A percentile compares a stretch with the other conserved stretches of the same genome.
Conservation (phyloP, 345 rosid genomes). For the Lenwebbia sp. region DNA sequence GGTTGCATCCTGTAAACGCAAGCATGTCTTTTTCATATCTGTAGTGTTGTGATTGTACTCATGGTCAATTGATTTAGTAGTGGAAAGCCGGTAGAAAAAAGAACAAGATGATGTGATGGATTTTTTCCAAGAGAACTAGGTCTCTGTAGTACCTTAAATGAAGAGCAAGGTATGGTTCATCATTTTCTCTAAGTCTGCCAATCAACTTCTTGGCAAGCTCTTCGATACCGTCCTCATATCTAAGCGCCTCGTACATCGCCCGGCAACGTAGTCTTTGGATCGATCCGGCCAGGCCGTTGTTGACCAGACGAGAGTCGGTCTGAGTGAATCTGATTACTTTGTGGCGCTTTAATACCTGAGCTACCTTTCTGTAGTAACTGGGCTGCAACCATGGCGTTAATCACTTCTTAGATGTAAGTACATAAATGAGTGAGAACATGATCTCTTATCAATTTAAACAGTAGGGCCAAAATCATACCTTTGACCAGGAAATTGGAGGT, state of each 20-base stretch:
- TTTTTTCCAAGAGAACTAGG: not conserved
- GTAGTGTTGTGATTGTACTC: not conserved
- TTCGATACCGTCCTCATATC: conserved; percentile 27
- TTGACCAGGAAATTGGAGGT: conserved; percentile 65
- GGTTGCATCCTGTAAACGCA: conserved; percentile 70
- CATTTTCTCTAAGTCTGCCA: conserved; percentile 27
- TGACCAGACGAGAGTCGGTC: conserved; percentile 55
- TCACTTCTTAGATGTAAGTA: not conserved
- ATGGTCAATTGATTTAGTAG: not conserved
- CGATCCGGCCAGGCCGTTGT: conserved; percentile 36
- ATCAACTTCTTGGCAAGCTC: conserved; percentile 38
- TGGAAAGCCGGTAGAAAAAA: not conserved
- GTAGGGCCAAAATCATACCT: conserved; percentile 13
- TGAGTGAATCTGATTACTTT: conserved; percentile 50
- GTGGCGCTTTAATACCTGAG: conserved; percentile 26
- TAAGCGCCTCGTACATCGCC: conserved; percentile 56
- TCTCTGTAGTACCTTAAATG: conserved; percentile 46
- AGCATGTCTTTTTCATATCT: conserved; percentile 85
- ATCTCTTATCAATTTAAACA: not conserved
- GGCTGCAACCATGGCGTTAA: conserved; percentile 17
- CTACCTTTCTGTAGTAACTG: conserved; percentile 37
- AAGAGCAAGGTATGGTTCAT: conserved; percentile 45
- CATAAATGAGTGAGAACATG: not conserved
- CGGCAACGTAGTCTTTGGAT: conserved; percentile 68
- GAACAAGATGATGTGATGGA: not conserved